Conservation (phyloP, 176 grass and related monocot genomes). For the Hsuehochloa calcarea region DNA sequence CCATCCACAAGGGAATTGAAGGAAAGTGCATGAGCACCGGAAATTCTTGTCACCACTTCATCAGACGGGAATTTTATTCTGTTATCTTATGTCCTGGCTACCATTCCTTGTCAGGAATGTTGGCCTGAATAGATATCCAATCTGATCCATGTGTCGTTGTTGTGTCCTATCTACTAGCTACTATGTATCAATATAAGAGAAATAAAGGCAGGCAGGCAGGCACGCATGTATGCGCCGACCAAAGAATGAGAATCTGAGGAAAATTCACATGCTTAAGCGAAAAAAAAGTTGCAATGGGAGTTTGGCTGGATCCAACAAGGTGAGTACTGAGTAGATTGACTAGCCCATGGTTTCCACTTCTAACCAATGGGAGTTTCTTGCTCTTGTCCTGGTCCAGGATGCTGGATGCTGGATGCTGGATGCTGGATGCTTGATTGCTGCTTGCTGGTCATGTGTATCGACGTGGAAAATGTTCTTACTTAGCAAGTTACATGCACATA, state of each 20-base stretch:
- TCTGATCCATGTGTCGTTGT: not conserved
- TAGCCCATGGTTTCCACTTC: slow-evolving; percentile 13
- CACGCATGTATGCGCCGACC: slow-evolving; percentile 18
- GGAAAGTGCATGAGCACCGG: not conserved
- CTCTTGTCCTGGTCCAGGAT: slow-evolving; percentile 5
- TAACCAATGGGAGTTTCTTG: not conserved
- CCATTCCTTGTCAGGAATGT: not conserved
- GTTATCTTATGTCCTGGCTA: not conserved
- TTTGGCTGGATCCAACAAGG: not conserved
- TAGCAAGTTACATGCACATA: not conserved
- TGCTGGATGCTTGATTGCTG: not conserved
- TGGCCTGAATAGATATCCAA: not conserved
- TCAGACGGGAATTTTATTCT: not conserved
- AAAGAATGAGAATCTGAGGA: slow-evolving; percentile 21
- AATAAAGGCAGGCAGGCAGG: not conserved
- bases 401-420: not conserved
- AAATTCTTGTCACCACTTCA: not conserved
- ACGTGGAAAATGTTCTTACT: not conserved
- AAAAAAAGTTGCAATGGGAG: not conserved
- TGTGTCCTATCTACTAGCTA: not conserved
- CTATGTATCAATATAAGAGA: not conserved
- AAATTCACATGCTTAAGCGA: slow-evolving; percentile 22
- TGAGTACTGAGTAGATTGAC: not conserved
- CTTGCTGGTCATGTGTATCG: not conserved
- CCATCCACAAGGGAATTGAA: slow-evolving; percentile 27